phyloP scores from a whole-genome alignment of 805 yeast genomes.

The Tetrapisispora namnaoensis region DNA sequence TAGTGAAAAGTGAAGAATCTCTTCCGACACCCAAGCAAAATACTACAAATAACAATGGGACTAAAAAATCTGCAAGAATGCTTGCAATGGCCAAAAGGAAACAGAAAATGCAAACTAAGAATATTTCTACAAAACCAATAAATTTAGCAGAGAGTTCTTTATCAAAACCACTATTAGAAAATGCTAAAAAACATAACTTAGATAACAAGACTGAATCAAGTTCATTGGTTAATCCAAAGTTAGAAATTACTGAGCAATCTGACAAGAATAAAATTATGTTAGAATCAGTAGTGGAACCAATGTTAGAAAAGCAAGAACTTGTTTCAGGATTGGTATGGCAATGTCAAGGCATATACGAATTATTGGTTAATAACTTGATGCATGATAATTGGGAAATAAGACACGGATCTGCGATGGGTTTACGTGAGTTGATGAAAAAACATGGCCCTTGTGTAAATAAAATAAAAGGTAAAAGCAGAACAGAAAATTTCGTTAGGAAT shows the following conservation, averaged over 20 bases:
- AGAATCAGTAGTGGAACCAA: constrained; percentile 65
- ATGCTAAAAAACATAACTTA: constrained; percentile 20
- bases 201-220: constrained; percentile 13
- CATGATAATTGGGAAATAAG: constrained; percentile 88
- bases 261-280: constrained; percentile 77
- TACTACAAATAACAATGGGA: background rate
- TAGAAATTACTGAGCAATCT: constrained; percentile 66
- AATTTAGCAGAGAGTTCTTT: constrained; percentile 67
- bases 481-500: constrained; percentile 60
- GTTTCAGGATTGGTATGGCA: constrained; percentile 82
- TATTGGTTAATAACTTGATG: constrained; percentile 67
- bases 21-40: constrained; percentile 1
- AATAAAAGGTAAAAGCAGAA: constrained; percentile 47
- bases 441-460: constrained; percentile 87
- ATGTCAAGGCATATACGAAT: constrained; percentile 84
- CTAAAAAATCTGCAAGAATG: constrained; percentile 57
- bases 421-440: constrained; percentile 61
- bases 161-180: constrained; percentile 33
- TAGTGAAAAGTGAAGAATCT: background rate
- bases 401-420: constrained; percentile 91
- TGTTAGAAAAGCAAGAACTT: constrained; percentile 59
- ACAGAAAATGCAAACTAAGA: constrained; percentile 62
- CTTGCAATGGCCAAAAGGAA: constrained; percentile 91
- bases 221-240: constrained; percentile 30
- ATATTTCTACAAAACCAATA: constrained; percentile 42